These are phyloP conservation scores for Epipyxis sp. DNA, from an alignment of 108 stramenopile species.

Conservation along the genomic window DNA sequence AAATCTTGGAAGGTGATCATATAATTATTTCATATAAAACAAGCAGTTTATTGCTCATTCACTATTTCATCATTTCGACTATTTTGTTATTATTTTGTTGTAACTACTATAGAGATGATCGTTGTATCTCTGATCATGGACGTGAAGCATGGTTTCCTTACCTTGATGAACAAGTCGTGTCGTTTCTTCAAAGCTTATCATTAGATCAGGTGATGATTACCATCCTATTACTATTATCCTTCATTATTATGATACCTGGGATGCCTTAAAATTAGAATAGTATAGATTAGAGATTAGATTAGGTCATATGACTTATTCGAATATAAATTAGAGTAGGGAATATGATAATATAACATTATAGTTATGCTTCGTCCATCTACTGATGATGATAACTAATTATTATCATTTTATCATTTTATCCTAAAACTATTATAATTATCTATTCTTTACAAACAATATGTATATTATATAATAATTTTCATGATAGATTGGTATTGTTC, in stretches of 20 bases:
- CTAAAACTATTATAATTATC: not conserved
- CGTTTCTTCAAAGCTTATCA: constrained; percentile 57
- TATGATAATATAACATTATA: too few species aligned
- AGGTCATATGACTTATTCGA: too few species aligned
- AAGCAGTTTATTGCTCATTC: not conserved
- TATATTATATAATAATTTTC: too few species aligned
- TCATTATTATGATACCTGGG: too few species aligned
- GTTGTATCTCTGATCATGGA: constrained; percentile 77
- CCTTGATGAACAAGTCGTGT: constrained; percentile 80
- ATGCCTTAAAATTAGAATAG: too few species aligned
- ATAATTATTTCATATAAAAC: not conserved
- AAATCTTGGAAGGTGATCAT: constrained; percentile 24
- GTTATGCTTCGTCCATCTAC: too few species aligned
- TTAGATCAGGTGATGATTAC: constrained; percentile 63
- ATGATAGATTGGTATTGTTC: too few species aligned
- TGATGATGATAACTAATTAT: too few species aligned
- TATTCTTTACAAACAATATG: not conserved
- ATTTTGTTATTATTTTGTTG: not conserved
- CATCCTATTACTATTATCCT: constrained; percentile 47
- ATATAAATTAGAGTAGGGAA: too few species aligned
- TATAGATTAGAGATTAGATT: too few species aligned
- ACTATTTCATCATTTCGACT: not conserved
- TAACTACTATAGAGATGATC: constrained; percentile 88
- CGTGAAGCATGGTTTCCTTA: constrained; percentile 87
- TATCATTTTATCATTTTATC: too few species aligned